Evolutionary conservation across 306 rosid genomes (phyloP).

Genomic region (Vicia sativa): DNA sequence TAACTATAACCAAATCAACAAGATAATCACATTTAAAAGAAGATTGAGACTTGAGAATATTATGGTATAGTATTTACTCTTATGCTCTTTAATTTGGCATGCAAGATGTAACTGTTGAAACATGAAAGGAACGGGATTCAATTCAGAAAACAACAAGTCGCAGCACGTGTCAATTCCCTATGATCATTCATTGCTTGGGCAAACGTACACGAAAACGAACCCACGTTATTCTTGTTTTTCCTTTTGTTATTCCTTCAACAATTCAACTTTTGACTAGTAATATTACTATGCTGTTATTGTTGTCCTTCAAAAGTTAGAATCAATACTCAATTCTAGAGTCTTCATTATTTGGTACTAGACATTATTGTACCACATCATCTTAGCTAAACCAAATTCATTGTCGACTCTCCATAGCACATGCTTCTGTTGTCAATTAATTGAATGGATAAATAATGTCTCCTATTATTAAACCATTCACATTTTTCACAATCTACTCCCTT

Average conservation of each 20-base stretch:
- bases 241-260: not conserved
- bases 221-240: not conserved
- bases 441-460: not conserved
- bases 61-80: not conserved
- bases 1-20: not conserved
- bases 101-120: not conserved
- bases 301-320: not conserved
- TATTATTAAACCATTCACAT: not conserved
- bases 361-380: slow-evolving; percentile 20
- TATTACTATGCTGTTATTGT: not conserved
- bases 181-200: not conserved
- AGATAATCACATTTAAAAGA: not conserved
- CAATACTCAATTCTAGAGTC: not conserved
- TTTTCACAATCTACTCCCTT: not conserved
- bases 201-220: not conserved
- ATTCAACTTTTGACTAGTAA: not conserved
- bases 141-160: not conserved
- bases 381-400: slow-evolving; percentile 27
- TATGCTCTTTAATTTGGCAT: not conserved
- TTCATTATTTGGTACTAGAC: not conserved
- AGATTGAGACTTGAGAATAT: not conserved
- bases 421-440: slow-evolving; percentile 45
- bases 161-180: not conserved
- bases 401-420: slow-evolving; percentile 34
- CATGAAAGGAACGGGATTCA: not conserved